Conservation (phyloP, 2,329 filamentous ascomycete genomes). For the Penicillium freii region DNA sequence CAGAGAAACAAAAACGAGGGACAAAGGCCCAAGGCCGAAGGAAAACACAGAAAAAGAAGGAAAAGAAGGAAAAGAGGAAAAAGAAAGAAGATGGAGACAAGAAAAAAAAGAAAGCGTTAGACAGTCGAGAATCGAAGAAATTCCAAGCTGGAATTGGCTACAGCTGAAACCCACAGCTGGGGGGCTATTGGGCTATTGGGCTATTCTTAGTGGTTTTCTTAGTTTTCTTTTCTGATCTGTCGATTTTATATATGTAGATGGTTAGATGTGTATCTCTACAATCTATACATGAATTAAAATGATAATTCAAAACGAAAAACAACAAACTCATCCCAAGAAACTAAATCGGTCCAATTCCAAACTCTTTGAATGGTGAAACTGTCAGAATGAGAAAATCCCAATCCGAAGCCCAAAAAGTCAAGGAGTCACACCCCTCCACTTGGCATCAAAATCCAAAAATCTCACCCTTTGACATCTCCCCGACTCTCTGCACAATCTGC, state of each 20-base stretch:
- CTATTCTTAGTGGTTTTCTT: conserved; percentile 10
- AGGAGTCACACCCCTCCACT: background rate
- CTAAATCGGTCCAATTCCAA: background rate
- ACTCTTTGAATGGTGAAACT: background rate
- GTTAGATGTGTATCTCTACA: too few relatives aligned
- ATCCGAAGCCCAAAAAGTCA: background rate
- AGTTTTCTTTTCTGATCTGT: background rate
- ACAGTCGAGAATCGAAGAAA: conserved; percentile 10
- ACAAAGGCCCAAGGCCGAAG: background rate
- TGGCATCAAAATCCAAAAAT: background rate
- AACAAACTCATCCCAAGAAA: background rate
- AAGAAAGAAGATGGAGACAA: background rate
- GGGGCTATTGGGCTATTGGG: background rate
- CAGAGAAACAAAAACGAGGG: background rate
- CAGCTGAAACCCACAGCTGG: conserved; percentile 17
- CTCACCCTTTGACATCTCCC: background rate
- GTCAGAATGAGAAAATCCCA: background rate
- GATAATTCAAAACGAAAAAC: background rate
- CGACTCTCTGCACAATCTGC: background rate
- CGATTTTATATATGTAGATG: background rate
- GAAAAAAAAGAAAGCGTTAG: background rate
- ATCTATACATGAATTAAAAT: background rate
- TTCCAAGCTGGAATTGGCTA: conserved; percentile 14
- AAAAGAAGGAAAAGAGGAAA: too few relatives aligned
- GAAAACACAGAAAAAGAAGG: background rate